phyloP scores from a whole-genome alignment of 306 rosid genomes.

The Pachyrhizus erosus region DNA sequence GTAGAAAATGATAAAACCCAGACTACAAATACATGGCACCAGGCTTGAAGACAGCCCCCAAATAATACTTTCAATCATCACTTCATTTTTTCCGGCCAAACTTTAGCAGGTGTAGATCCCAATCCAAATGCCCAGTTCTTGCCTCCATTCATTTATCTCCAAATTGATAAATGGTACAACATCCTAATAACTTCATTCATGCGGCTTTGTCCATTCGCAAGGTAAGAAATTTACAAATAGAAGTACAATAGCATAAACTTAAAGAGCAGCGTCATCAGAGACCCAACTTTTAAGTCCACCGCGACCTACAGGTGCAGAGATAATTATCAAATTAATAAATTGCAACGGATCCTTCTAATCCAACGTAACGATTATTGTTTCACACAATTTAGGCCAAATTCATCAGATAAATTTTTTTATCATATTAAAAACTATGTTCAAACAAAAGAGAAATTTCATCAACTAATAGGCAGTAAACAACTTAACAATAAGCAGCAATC shows the following conservation, averaged over 20 bases:
- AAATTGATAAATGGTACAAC: slow-evolving; percentile 42
- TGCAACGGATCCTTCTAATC: neutral
- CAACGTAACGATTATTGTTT: slow-evolving; percentile 11
- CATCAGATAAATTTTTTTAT: neutral
- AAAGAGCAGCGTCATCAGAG: slow-evolving; percentile 30
- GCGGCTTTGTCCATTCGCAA: slow-evolving; percentile 37
- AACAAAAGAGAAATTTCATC: slow-evolving; percentile 12
- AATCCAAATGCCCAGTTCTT: slow-evolving; percentile 30
- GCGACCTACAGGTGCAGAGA: slow-evolving; percentile 40
- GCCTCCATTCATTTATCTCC: slow-evolving; percentile 27
- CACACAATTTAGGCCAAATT: slow-evolving; percentile 3
- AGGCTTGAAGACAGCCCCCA: slow-evolving; percentile 17
- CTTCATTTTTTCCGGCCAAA: slow-evolving; percentile 24
- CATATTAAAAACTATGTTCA: slow-evolving; percentile 11
- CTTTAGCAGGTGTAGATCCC: slow-evolving; percentile 22
- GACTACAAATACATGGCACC: slow-evolving; percentile 24
- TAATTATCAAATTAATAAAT: slow-evolving; percentile 19
- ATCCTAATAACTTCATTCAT: slow-evolving; percentile 10
- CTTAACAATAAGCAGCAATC: neutral
- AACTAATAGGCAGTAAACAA: too few species aligned
- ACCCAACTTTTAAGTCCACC: slow-evolving; percentile 30
- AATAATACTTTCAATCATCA: slow-evolving; percentile 19
- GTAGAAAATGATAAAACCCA: slow-evolving; percentile 24
- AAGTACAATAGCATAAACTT: slow-evolving; percentile 27
- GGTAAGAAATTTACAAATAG: slow-evolving; percentile 44